Base-by-base conservation (phyloP, 352 stramenopile genomes). In the Pythium insidiosum region DNA sequence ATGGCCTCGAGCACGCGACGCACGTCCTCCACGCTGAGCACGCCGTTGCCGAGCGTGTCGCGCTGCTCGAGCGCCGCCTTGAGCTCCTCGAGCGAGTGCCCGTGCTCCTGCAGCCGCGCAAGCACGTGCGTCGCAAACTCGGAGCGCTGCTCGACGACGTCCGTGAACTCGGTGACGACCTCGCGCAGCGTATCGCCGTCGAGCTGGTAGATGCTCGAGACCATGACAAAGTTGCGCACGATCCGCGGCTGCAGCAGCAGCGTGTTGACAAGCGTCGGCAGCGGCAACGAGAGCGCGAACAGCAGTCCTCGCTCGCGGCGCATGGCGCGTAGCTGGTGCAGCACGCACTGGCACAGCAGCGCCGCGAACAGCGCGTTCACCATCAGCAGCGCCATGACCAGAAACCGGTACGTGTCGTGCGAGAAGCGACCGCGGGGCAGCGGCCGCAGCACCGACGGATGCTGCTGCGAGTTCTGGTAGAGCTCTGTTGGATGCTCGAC, bases 261-360 rank as follows among this genome's bases (percentile, higher is more conserved):
- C n/a, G 50, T 50, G 39, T 60, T 60, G 30, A 59, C 10, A 20
- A 59, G 2, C 11, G 54, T 25, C n/a, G n/a, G n/a, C n/a, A n/a
- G n/a, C n/a, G n/a, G n/a, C n/a, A n/a, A n/a, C n/a, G n/a, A n/a
- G n/a, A 45, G 19, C 2, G 20, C 26, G 1, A 18, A 18, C 1
- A 47, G 1, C 5, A 22, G 6, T 2, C 45, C 43, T 11, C 34
- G 40, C 12, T 41, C 4, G 19, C 29, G 11, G 45, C 40, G 45
- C 16, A 53, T 26, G 11, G 21, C 23, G 9, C 19, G 31, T 33
- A 60, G 21, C 7, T 60, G 28, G 40, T 60, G 54, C 5, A 54
- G 20, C 4, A 60, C 33, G 23, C 25, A 28, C 16, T 49, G 41
- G 30, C 51, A 56, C 24, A 56, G 38, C 25, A 56, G 39, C 18